Base-by-base conservation (phyloP, 169 alveolate genomes). In the Toxoplasma gondii region DNA sequence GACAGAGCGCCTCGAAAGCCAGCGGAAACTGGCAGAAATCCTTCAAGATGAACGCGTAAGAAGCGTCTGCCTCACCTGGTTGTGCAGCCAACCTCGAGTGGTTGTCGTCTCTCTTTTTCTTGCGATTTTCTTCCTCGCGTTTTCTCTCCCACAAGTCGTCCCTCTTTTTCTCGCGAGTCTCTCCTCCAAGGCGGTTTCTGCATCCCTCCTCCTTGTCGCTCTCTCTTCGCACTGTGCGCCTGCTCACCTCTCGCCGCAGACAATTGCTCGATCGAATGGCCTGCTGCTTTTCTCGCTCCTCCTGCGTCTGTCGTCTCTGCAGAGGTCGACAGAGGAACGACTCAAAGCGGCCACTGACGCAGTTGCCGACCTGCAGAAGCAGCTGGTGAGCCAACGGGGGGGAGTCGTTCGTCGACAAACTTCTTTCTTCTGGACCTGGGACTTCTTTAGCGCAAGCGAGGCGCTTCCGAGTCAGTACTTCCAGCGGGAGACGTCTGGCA, bases 321-420 rank as follows among this genome's bases (percentile, higher is more conserved):
- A 74, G 84, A 41, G 84, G 19, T 34, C 84, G 44, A 36, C 84
- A 9, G 84, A 74, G 43, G 84, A 74, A 44, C 38, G 84, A 9
- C 84, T 74, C 44, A 36, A 74, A n/a, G 84, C 84, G 5, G 84
- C 84, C 39, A n/a, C 39, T 9, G 45, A 34, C 24, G 84, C 84
- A 1, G 41, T 36, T 24, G 19, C 2, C 38, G 45, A 4, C 12
- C 84, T 74, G 24, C 49, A 74, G 45, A 74, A 4, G 24, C 39
- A 74, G 43, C 84, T 74, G 17, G 84, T 74, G 84, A 74, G 84
- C 41, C 58, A 49, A 49, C 24, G 70, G n/a, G n/a, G n/a, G n/a
- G 24, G 24, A 58, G 16, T 16, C 24, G 70, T 17, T 17, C 70
- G 24, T 58, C 16, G n/a, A 24, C 70, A 58, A 16, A n/a, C n/a